Evolutionary conservation across 2,329 filamentous ascomycete genomes (phyloP).

Genomic region (Dactylella cylindrospora): DNA sequence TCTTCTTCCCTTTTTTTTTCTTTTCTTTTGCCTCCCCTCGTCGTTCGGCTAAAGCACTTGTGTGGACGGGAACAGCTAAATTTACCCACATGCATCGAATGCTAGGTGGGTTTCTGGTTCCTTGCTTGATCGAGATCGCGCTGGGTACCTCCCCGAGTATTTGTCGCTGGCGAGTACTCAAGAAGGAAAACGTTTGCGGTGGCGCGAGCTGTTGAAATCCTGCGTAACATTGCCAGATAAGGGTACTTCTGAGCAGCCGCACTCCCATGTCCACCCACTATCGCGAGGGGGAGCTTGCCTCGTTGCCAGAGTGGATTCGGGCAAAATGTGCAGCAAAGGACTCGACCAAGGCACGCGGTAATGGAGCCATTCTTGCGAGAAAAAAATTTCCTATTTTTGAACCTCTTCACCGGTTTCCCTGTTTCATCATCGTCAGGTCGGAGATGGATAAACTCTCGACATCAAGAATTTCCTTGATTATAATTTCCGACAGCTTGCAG

Average conservation of each 20-base stretch:
- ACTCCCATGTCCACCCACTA: too few species aligned
- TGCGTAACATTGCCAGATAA: conserved; percentile 41
- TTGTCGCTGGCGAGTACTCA: conserved; percentile 34
- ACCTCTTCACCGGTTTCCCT: too few species aligned
- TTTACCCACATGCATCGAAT: conserved; percentile 42
- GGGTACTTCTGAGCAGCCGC: conserved; percentile 14
- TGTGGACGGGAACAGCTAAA: conserved; percentile 44
- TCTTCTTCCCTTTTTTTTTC: too few species aligned
- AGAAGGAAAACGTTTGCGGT: conserved; percentile 41
- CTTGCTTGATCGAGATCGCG: conserved; percentile 7
- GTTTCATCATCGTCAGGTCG: conserved; percentile 8
- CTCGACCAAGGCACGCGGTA: not conserved
- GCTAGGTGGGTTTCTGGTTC: conserved; percentile 15
- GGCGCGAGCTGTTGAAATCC: conserved; percentile 26
- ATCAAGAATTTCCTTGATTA: too few species aligned
- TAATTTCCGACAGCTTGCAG: too few species aligned
- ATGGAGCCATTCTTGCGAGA: conserved; percentile 5
- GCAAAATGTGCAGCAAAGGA: conserved; percentile 23
- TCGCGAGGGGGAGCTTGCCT: too few species aligned
- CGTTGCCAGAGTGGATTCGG: too few species aligned
- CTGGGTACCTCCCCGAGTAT: conserved; percentile 39
- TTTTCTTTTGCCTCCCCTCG: conserved; percentile 44
- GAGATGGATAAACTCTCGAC: too few species aligned
- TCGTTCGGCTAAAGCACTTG: conserved; percentile 45
- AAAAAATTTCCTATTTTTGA: conserved; percentile 28